Evolutionary conservation across 2,329 filamentous ascomycete genomes (phyloP).

Genomic region (Scleromitrula shiraiana): DNA sequence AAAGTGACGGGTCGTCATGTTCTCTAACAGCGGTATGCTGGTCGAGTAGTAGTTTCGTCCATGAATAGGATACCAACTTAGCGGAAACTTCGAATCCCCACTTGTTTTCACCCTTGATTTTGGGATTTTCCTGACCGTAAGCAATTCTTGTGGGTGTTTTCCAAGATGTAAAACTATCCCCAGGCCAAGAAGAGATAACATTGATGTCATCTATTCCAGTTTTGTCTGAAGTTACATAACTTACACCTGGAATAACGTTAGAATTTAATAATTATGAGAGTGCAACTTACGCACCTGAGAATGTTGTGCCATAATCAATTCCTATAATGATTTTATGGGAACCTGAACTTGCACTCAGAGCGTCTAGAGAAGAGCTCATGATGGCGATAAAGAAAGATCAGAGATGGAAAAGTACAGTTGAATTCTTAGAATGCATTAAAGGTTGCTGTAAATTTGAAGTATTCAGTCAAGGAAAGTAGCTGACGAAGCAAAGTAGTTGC

Average conservation of each 20-base stretch:
- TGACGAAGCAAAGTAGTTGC: too few relatives aligned
- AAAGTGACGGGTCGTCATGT: slow-evolving; percentile 17
- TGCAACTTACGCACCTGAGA: slow-evolving; percentile 13
- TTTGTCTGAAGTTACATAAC: slow-evolving; percentile 15
- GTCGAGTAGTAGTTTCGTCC: slow-evolving; percentile 25
- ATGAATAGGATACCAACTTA: slow-evolving; percentile 20
- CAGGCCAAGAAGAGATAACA: slow-evolving; percentile 17
- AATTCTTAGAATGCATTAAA: background rate
- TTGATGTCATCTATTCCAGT: slow-evolving; percentile 16
- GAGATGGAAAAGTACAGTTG: background rate
- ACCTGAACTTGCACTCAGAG: too few relatives aligned
- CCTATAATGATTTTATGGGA: slow-evolving; percentile 9
- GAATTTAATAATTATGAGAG: background rate
- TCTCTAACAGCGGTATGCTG: slow-evolving; percentile 12
- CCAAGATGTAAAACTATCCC: slow-evolving; percentile 9
- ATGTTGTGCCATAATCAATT: slow-evolving; percentile 25
- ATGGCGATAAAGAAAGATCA: background rate
- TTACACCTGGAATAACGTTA: slow-evolving; percentile 7
- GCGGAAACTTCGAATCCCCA: slow-evolving; percentile 23
- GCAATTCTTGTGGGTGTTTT: slow-evolving; percentile 21
- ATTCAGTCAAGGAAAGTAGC: background rate
- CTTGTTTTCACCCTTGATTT: slow-evolving; percentile 10
- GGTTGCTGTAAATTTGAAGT: background rate
- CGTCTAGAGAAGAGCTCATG: background rate
- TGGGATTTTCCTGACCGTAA: slow-evolving; percentile 15